Conservation (phyloP, 345 rosid genomes). For the Zanthoxylum bungeanum region DNA sequence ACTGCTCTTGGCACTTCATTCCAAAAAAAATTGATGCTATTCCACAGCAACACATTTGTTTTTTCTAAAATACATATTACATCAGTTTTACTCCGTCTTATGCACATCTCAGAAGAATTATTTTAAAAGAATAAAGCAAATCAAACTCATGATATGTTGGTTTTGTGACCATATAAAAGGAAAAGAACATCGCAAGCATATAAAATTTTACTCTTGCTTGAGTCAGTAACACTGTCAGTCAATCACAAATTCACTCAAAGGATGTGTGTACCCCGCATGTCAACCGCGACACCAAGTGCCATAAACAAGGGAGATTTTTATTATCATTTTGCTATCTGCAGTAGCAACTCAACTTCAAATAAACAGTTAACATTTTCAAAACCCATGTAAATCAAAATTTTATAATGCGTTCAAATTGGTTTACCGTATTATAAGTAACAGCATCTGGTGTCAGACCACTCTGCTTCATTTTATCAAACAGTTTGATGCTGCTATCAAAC, state of each 20-base stretch:
- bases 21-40: neutral
- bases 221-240: neutral
- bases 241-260: neutral
- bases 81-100: neutral
- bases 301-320: neutral
- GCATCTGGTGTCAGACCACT: slow-evolving; percentile 78
- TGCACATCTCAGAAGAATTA: neutral
- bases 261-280: neutral
- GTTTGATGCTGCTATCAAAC: slow-evolving; percentile 49
- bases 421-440: slow-evolving; percentile 77
- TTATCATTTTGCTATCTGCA: slow-evolving; percentile 1
- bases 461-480: slow-evolving; percentile 89
- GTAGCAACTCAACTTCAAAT: neutral
- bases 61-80: neutral
- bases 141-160: neutral
- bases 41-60: neutral
- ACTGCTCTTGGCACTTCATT: neutral
- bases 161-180: neutral
- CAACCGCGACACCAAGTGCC: neutral
- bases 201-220: neutral
- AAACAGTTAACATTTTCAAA: neutral
- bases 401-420: slow-evolving; percentile 7
- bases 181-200: neutral
- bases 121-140: neutral
- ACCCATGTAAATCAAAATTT: neutral